Base-by-base conservation (phyloP, 2,329 filamentous ascomycete genomes). In the Neophaeococcomyces mojaviensis region DNA sequence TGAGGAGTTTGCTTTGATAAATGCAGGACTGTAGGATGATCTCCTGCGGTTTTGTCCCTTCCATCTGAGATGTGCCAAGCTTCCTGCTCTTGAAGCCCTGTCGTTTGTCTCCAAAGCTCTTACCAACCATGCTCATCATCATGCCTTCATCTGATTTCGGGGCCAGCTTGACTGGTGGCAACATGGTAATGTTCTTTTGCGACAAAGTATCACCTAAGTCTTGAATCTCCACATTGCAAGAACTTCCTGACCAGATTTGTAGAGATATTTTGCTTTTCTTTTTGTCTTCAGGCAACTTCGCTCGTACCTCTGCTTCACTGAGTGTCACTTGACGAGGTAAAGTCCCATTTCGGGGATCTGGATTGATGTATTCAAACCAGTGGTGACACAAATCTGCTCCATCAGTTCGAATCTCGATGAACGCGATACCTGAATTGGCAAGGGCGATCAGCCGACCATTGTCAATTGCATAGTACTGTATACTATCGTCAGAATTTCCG, bases 401-500 rank as follows among this genome's bases (percentile, higher is more conserved):
- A 49, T 89, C 84, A 0, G 76, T 71, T 57, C 79, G 89, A 7
- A 97, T 77, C 64, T 97, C 90, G 9, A 95, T 72, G 64, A 86
- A 94, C 0, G 88, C 82, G 38, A 97, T 77, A 0, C 90, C 92
- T 0, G 87, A 84, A 1, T 82, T 73, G 2, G 90, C 86, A 33
- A 85, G 88, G 15, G 89, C 74, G 34, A 92, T 69, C 12, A 92
- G 77, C 46, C 81, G 83, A 9, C 82, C 81, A 49, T 81, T 81
- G 48, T 94, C 89, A 1, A 90, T 79, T 0, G 85, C 81, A 81
- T 87, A 97, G 1, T 86, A 86, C 58, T 94, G 87, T 1, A 96
- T 77, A 53, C 86, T 88, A 30, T 78, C 77, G 55, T 96, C 89
- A 38, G 49, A 49, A 1, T 73, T 66, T 51, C 72, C 76, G 32